Base-by-base conservation (phyloP, 2,329 filamentous ascomycete species). In the Cytospora piceicola region DNA sequence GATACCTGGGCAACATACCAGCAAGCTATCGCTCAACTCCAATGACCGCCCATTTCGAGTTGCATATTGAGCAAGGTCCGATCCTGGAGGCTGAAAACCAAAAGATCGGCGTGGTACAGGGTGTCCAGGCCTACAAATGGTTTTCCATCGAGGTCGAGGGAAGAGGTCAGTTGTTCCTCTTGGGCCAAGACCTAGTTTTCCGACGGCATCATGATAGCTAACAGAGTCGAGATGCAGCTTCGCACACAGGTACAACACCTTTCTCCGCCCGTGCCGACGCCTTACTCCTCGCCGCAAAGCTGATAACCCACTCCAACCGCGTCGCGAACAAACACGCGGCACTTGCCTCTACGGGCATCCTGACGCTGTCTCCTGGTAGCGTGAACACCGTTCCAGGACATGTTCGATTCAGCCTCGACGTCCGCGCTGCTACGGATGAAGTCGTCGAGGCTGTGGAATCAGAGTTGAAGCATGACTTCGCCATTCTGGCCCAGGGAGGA, bases 61-160 rank as follows among this genome's bases (percentile, higher is more conserved):
- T 95, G 12, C 92, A 95, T 73, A 94, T 94, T 61, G 92, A 96
- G 74, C 93, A 96, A 74, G 91, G 91, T 0, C 91, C 91, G 0
- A 85, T 92, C 39, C 82, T 96, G 0, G 88, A 94, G 72, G 82
- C 82, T 20, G 81, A 84, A 32, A 78, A 82, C 30, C 83, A 88
- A 69, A 87, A 88, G 62, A 83, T 94, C 60, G 88, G 89, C 27
- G 83, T 91, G 8, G 91, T 94, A 5, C 83, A 85, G 36, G 90
- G 90, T 2, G 90, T 91, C 1, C 90, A 93, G 73, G 89, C 88
- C 6, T 93, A 91, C 75, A 85, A 87, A 65, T 93, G 91, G 91
- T 88, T 88, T 74, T 89, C 85, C 0, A 75, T 93, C 46, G 85
- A 84, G 7, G 83, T 93, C 3, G 79, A 79, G 12, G 90, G 91